Conservation (phyloP, 169 alveolate species). For the Neospora caninum region DNA sequence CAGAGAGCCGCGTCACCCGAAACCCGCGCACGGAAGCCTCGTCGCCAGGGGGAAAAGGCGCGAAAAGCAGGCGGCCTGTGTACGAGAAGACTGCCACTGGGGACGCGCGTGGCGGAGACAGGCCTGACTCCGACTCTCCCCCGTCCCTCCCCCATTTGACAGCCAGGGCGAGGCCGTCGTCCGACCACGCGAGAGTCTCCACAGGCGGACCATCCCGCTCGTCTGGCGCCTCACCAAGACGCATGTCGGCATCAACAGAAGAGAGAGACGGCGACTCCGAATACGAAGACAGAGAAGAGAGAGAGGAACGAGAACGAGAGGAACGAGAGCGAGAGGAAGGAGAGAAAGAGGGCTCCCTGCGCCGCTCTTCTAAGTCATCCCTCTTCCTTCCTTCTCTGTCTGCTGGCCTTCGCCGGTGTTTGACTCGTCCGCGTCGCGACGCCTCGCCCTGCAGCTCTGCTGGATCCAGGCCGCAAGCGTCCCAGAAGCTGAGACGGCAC, state of each 20-base stretch:
- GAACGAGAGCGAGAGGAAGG: not conserved
- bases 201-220: constrained; percentile 13
- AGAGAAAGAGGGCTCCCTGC: no score
- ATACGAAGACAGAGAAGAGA: not conserved
- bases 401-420: no score
- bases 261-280: not conserved
- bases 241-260: not conserved
- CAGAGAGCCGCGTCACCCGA: no score
- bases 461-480: not conserved
- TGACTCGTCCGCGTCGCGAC: not conserved
- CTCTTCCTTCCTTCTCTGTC: not conserved
- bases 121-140: not conserved
- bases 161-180: constrained; percentile 57
- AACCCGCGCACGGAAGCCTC: no score
- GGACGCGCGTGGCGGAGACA: not conserved
- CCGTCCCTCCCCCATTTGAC: constrained; percentile 33
- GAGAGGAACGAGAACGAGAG: not conserved
- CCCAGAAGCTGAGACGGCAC: not conserved
- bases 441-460: not conserved
- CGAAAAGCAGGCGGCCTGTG: constrained; percentile 41
- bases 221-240: not conserved
- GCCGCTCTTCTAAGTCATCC: no score
- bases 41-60: constrained; percentile 21
- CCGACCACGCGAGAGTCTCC: constrained; percentile 52
- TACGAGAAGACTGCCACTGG: constrained; percentile 57